These are phyloP conservation scores for Reticulascus tulasneorum DNA, from an alignment of 2,329 filamentous ascomycete genomes.

Conservation along the genomic window DNA sequence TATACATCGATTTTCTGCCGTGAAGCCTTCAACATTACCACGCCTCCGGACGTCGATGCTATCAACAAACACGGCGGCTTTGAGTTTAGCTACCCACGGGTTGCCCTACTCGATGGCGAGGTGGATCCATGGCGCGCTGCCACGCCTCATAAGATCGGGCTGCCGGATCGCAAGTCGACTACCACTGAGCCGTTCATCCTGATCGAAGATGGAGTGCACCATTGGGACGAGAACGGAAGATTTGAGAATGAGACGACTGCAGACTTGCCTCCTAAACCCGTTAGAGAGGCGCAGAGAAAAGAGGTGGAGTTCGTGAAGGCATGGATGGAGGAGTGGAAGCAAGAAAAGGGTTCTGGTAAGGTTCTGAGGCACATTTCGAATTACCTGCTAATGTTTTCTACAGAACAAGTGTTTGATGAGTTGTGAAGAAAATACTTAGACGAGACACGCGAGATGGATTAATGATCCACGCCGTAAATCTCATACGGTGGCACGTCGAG, in stretches of 20 bases:
- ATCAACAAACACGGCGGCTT: slow-evolving; percentile 78
- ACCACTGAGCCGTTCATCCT: slow-evolving; percentile 66
- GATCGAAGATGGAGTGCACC: slow-evolving; percentile 72
- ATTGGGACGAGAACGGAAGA: slow-evolving; percentile 74
- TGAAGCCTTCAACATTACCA: slow-evolving; percentile 65
- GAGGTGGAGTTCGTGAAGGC: slow-evolving; percentile 59
- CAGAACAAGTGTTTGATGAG: too few relatives aligned
- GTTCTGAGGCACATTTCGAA: too few relatives aligned
- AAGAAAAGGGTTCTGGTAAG: slow-evolving; percentile 17
- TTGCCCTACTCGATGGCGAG: slow-evolving; percentile 74
- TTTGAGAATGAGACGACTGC: slow-evolving; percentile 57
- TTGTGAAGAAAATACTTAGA: too few relatives aligned
- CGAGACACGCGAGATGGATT: too few relatives aligned
- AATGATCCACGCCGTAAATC: too few relatives aligned
- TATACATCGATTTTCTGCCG: slow-evolving; percentile 61
- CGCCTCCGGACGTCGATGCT: slow-evolving; percentile 55
- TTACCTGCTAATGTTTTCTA: too few relatives aligned
- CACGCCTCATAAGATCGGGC: slow-evolving; percentile 63
- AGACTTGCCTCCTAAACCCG: slow-evolving; percentile 53
- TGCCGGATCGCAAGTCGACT: slow-evolving; percentile 52
- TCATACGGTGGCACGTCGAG: too few relatives aligned
- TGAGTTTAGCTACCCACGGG: slow-evolving; percentile 66
- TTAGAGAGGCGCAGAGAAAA: slow-evolving; percentile 54
- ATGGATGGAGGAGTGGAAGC: slow-evolving; percentile 62
- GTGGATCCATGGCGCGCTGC: slow-evolving; percentile 77